Evolutionary conservation across 1,139 yeast species (phyloP).

Genomic region (Debaryomyces subglobosus): DNA sequence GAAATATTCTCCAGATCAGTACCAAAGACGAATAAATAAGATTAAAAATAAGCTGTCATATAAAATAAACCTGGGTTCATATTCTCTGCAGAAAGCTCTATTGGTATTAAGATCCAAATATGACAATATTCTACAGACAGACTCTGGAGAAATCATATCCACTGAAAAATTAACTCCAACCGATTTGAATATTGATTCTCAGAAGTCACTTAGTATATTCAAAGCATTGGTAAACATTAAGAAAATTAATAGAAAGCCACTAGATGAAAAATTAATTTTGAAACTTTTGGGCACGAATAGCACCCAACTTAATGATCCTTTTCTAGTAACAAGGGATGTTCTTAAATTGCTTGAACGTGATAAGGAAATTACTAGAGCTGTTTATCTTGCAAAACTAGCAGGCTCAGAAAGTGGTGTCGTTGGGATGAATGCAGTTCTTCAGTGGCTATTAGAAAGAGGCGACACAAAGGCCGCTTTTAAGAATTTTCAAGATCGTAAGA

Average conservation of each 20-base stretch:
- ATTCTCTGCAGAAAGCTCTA: constrained; percentile 28
- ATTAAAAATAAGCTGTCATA: constrained; percentile 3
- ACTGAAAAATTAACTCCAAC: constrained; percentile 21
- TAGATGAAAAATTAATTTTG: constrained; percentile 50
- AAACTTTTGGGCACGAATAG: constrained; percentile 60
- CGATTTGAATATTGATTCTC: constrained; percentile 28
- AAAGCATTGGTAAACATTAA: constrained; percentile 32
- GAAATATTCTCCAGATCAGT: constrained; percentile 21
- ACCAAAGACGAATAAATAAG: constrained; percentile 13
- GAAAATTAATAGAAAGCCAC: constrained; percentile 25
- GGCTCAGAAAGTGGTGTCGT: constrained; percentile 49
- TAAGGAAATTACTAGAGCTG: constrained; percentile 53
- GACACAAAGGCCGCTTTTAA: constrained; percentile 50
- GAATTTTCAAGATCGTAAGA: constrained; percentile 55
- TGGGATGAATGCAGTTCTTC: constrained; percentile 62
- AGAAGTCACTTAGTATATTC: constrained; percentile 30
- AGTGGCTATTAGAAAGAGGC: constrained; percentile 46
- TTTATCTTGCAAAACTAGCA: constrained; percentile 54
- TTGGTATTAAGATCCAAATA: constrained; percentile 19
- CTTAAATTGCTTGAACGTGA: constrained; percentile 51
- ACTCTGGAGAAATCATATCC: constrained; percentile 22
- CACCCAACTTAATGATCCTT: constrained; percentile 58
- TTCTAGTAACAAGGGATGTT: constrained; percentile 55
- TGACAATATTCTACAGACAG: constrained; percentile 21
- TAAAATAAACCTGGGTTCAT: constrained; percentile 6